Base-by-base conservation (phyloP, 169 alveolate genomes). In the Plasmodium sp. region DNA sequence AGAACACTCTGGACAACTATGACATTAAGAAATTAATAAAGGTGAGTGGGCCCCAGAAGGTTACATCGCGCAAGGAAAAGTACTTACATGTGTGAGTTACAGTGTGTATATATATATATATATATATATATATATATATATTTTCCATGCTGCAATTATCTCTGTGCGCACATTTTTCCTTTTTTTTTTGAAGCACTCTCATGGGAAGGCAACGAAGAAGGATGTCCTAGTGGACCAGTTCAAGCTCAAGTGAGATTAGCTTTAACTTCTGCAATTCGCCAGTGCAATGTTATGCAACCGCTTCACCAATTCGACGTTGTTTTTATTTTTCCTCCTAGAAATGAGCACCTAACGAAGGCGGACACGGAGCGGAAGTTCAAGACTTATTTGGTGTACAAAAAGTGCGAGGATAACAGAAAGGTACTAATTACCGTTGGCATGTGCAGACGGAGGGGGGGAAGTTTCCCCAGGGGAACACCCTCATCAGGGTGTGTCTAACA, bases 1-100 rank as follows among this genome's bases (percentile, higher is more conserved):
- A 88, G 51, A 88, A 88, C 45, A 79, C 88, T 18, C 31, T 88
- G 51, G 86, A 88, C 51, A 80, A 54, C 14, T 88, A 88, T 79
- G 94, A 88, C 71, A 88, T 88, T 88, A 88, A 88, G 88, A 88
- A 80, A 88, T 88, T 88, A 88, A 88, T 88, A 56, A 88, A 88
- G 73, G 94, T 88, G 27, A 88, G 94, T 9, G 81, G 22, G 27
- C 27, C 0, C 0, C 33, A 58, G n/a, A 7, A 7, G n/a, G 12
- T 71, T 36, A 71, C 22, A 43, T 71, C 77, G 22, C 22, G 74
- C 33, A 43, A 51, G 54, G 27, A 22, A 0, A 22, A 22, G 27
- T 84, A 7, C 36, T 51, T 77, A 34, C 79, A 10, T 12, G 33
- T 74, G 54, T 85, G 22, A 1, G n/a, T 33, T 77, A 48, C 43